Evolutionary conservation across 169 alveolate genomes (phyloP).

Genomic region (Babesia microti): DNA sequence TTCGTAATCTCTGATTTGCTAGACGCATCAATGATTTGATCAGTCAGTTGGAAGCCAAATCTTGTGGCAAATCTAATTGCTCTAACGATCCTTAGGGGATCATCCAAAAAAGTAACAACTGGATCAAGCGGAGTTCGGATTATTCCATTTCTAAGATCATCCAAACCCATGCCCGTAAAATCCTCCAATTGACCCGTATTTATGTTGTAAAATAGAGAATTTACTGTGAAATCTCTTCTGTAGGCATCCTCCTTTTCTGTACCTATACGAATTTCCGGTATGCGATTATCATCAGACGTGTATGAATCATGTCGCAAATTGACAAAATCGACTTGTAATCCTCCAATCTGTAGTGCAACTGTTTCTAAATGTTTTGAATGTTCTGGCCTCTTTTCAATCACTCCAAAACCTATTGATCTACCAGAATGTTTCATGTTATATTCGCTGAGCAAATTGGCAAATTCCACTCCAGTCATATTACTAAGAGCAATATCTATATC

Average conservation of each 20-base stretch:
- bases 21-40: conserved; percentile 14
- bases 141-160: conserved; percentile 78
- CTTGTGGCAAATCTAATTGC: conserved; percentile 81
- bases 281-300: conserved; percentile 77
- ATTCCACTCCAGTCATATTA: conserved; percentile 81
- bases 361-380: conserved; percentile 95
- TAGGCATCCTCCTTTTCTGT: conserved; percentile 92
- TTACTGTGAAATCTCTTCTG: conserved; percentile 95
- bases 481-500: conserved; percentile 98
- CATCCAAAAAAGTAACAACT: conserved; percentile 86
- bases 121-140: conserved; percentile 90
- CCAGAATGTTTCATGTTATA: conserved; percentile 58
- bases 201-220: conserved; percentile 90
- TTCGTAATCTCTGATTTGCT: conserved; percentile 12
- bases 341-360: conserved; percentile 80
- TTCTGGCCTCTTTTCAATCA: conserved; percentile 85
- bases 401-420: conserved; percentile 69
- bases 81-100: conserved; percentile 93
- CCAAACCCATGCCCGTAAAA: conserved; percentile 80
- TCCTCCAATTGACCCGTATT: conserved; percentile 87
- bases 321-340: conserved; percentile 86
- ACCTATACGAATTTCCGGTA: conserved; percentile 85
- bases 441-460: conserved; percentile 51
- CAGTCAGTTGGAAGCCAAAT: conserved; percentile 17
- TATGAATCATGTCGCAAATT: conserved; percentile 91